phyloP scores from a whole-genome alignment of 2,329 filamentous ascomycete species.

The Microdochium trichocladiopsis region DNA sequence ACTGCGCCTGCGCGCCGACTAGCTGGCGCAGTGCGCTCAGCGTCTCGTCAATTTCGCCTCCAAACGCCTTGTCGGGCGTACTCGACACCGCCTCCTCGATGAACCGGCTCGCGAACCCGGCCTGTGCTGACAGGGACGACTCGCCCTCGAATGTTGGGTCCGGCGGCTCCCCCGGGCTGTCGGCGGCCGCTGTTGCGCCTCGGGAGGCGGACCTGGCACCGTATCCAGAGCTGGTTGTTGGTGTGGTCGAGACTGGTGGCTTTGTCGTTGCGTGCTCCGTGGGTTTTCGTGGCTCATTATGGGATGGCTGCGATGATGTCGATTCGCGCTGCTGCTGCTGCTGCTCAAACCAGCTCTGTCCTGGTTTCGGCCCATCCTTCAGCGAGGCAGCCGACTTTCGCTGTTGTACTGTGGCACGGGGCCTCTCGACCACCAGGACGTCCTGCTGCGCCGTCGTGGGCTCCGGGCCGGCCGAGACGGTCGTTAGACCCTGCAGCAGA shows the following conservation, averaged over 20 bases:
- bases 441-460: not conserved
- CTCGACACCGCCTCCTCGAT: not conserved
- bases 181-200: not conserved
- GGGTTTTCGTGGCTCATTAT: too few relatives aligned
- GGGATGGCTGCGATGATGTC: too few relatives aligned
- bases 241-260: not conserved
- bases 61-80: not conserved
- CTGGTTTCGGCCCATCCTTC: not conserved
- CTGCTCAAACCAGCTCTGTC: not conserved
- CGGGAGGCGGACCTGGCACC: not conserved
- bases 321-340: too few relatives aligned
- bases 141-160: not conserved
- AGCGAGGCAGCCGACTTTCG: not conserved
- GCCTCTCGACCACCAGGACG: not conserved
- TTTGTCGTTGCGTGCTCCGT: not conserved
- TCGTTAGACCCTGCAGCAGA: not conserved
- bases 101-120: not conserved
- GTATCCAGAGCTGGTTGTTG: not conserved
- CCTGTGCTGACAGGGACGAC: not conserved
- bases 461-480: not conserved
- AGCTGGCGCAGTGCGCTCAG: not conserved
- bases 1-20: not conserved
- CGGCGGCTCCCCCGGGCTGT: not conserved
- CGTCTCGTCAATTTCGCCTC: not conserved
- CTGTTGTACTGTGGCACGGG: not conserved